phyloP scores from a whole-genome alignment of 1,139 yeast genomes.

The Debaryomyces nepalensis region DNA sequence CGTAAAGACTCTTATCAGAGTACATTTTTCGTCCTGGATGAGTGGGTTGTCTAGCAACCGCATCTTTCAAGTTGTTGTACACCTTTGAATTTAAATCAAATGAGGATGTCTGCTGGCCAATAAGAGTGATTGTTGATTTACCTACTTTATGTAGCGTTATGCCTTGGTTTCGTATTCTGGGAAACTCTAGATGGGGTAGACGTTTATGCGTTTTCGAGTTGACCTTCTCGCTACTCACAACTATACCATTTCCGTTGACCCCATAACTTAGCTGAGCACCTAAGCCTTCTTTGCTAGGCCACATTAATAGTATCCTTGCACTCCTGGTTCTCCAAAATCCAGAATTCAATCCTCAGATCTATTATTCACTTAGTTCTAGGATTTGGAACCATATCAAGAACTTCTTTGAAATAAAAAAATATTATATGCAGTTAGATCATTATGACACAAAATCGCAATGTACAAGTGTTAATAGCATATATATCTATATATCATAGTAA shows the following conservation, averaged over 20 bases:
- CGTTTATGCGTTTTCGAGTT: constrained; percentile 13
- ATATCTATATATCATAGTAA: no score
- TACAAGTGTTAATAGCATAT: not conserved
- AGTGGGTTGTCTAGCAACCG: constrained; percentile 9
- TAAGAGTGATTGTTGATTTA: constrained; percentile 19
- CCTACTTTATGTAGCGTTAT: constrained; percentile 21
- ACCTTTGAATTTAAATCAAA: constrained; percentile 20
- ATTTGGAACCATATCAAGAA: constrained; percentile 7
- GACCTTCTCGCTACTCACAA: constrained; percentile 19
- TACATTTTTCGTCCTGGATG: constrained; percentile 15
- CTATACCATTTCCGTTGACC: constrained; percentile 34
- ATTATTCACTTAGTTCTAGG: not conserved
- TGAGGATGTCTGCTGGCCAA: constrained; percentile 19
- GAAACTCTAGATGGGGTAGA: constrained; percentile 26
- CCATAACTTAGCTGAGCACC: constrained; percentile 49
- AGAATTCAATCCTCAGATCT: constrained; percentile 4
- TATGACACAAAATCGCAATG: constrained; percentile 5
- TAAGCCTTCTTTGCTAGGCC: constrained; percentile 47
- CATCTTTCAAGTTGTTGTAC: constrained; percentile 18
- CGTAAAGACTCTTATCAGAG: constrained; percentile 17
- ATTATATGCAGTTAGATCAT: constrained; percentile 3
- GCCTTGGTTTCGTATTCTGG: constrained; percentile 29
- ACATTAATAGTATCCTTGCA: constrained; percentile 29
- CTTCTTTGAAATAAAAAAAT: not conserved
- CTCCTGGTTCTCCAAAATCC: not conserved